Conservation (phyloP, 2,329 filamentous ascomycete species). For the Claviceps digitariae region DNA sequence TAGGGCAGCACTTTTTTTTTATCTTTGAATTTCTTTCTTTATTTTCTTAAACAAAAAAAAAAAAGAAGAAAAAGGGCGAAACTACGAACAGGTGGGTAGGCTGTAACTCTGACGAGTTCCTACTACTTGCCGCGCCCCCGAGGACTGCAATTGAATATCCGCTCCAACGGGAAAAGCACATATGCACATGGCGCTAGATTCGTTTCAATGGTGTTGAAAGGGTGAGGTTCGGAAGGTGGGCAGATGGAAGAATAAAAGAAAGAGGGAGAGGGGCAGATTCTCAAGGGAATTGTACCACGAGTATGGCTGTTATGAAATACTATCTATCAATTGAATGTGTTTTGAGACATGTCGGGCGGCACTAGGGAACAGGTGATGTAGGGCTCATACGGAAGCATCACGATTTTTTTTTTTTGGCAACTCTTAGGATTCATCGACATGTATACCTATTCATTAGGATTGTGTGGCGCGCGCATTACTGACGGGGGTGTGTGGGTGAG, state of each 20-base stretch:
- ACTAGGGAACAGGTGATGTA: not conserved
- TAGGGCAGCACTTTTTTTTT: not conserved
- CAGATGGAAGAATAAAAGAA: not conserved
- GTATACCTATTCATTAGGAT: too few relatives aligned
- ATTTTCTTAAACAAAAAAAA: not conserved
- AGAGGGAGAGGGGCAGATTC: not conserved
- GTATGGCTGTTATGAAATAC: conserved; percentile 7
- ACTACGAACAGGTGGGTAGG: not conserved
- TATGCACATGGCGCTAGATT: conserved; percentile 1
- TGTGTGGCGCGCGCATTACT: too few relatives aligned
- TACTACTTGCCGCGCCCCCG: conserved; percentile 3
- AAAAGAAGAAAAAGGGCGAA: not conserved
- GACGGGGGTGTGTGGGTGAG: too few relatives aligned
- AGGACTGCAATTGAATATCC: not conserved
- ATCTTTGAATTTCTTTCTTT: not conserved
- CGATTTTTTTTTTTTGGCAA: not conserved
- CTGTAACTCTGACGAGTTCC: not conserved
- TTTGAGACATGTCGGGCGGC: not conserved
- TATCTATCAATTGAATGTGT: not conserved
- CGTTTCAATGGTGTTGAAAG: conserved; percentile 1
- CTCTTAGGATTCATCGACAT: too few relatives aligned
- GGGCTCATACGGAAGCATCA: not conserved
- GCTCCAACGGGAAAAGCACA: not conserved
- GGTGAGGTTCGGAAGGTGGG: too few relatives aligned
- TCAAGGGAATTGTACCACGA: conserved; percentile 1